Evolutionary conservation across 768 basidiomycete genomes (phyloP), one percentile per base, ranked within the genome.

Genomic region (Stropharia rugosoannulata): DNA sequence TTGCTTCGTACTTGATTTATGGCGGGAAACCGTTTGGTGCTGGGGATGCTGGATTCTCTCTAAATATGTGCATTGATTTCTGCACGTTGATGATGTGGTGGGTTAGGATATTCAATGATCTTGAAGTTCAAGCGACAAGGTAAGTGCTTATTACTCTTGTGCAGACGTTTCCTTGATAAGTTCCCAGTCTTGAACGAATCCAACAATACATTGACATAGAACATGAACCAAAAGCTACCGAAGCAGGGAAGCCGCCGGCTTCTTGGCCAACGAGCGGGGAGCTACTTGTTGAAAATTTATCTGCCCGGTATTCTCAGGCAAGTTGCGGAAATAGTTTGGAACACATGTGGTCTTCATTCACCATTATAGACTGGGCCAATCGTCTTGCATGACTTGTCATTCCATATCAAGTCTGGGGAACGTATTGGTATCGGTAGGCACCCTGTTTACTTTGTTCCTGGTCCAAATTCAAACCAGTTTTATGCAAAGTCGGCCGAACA

Each of bases 131-230:
- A 45, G 64, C 59, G 4, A 68, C 66, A 22, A 68, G 65, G 67
- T 63, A 64, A 18, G 59, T 36, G 16, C 35, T 16, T 15, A 5
- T 29, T 41, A 15, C 15, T 9, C 29, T 25, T 35, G 15, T 48
- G 18, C 10, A 8, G 32, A 2, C 18, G 5, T 39, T 12, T 22
- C 12, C 40, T 25, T 43, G 43, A 35, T 45, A 27, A 35, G 16
- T 37, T 5, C 16, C 44, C 38, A 77, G 78, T 59, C 64, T 77
- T 19, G 91, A 94, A 62, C 86, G 93, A 50, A 85, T 93, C 1
- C 80, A 87, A 50, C 85, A 66, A 4, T 87, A 84, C 62, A 67
- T 86, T 18, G 64, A 72, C 35, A 83, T 86, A 55, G 84, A 86
- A 42, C 81, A 83, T 49, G 85, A 87, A 65, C 75, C 76, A 5